Base-by-base conservation (phyloP, 2,329 filamentous ascomycete genomes). In the Ciborinia camelliae region DNA sequence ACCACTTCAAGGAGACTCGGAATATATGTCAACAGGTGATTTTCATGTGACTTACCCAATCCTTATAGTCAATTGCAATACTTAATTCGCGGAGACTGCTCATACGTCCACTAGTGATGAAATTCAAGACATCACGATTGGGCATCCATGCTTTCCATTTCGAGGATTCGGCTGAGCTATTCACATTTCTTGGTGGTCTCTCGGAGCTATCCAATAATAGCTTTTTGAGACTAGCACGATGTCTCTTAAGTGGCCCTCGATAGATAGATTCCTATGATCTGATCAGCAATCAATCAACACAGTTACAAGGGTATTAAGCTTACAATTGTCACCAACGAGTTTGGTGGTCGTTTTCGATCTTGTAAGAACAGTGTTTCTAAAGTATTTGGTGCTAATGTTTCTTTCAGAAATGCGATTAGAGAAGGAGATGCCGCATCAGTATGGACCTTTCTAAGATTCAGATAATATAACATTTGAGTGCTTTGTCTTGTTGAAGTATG, bases 331-430 rank as follows among this genome's bases (percentile, higher is more conserved):
- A 93, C 87, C 9, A 78, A 78, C 0, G 85, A 83, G 75, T 75
- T 83, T 80, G 28, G 67, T 39, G 69, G 76, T 74, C 65, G 82
- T 75, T 70, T 83, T 73, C 79, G 78, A 66, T 93, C 89, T 75
- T 93, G 90, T 57, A 95, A 76, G 73, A 92, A 92, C 12, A 95
- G 80, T 10, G 87, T 87, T 75, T 95, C 89, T n/a, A 95, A 79
- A 35, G 86, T 89, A 74, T 95, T 91, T 0, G 91, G 91, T 26
- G 87, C 88, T 45, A 95, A 80, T 0, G 90, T 88, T 67, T 93
- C 89, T 71, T 89, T 90, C 67, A 95, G 80, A 73, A 95, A 94
- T 1, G 82, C 81, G 62, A 95, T 85, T 20, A 95, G 78, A 30
- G 87, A 81, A 9, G 84, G 79, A 0, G 90, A 90, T 2, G 90